Evolutionary conservation across 2,329 filamentous ascomycete species (phyloP), one percentile per base, ranked within the genome.

Genomic region (Juglanconis sp.): DNA sequence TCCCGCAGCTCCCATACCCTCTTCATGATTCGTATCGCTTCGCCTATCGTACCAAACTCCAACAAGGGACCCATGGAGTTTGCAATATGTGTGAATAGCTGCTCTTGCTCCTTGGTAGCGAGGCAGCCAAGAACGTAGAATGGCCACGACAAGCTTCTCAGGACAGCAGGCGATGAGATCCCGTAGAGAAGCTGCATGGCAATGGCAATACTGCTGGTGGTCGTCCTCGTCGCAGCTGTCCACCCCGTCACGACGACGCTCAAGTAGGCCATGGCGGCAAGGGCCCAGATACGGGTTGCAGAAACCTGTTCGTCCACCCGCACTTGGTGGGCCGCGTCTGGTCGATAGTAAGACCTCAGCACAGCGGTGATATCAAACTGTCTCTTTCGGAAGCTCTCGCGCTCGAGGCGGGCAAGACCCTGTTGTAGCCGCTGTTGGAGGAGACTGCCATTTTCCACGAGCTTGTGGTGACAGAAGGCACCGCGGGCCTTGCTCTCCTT

Each of bases 401-500:
- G 32, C 3, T 64, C 62, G 31, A 68, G 62, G 9, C 50, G 35
- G 0, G 38, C 61, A 8, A 69, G 52, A 6, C 58, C 57, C 10
- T 13, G 17, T 8, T 58, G 63, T 4, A 71, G 53, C 2, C 61
- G 53, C 13, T 15, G 5, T 24, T 67, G 62, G 30, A 71, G 65
- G 31, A 46, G 50, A 44, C 60, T 55, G 10, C 64, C 61, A 8
- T 59, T 60, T 15, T 53, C 62, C 17, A 48, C 30, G 9, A 62
- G 56, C 46, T 62, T 47, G 38, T 66, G 67, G 57, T 72, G 71
- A 24, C 77, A 76, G 6, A 83, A 70, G 0, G 72, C 74, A 9
- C 79, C 79, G 3, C 68, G 66, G 42, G 68, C 68, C 50, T 73
- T 75, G 61, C 75, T 75, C 15, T 75, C 68, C 64, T 76, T 76